A percentile compares a stretch with the other conserved stretches of the same genome.
Conservation (phyloP, 2,329 filamentous ascomycete species). For the Colletotrichum navitas region DNA sequence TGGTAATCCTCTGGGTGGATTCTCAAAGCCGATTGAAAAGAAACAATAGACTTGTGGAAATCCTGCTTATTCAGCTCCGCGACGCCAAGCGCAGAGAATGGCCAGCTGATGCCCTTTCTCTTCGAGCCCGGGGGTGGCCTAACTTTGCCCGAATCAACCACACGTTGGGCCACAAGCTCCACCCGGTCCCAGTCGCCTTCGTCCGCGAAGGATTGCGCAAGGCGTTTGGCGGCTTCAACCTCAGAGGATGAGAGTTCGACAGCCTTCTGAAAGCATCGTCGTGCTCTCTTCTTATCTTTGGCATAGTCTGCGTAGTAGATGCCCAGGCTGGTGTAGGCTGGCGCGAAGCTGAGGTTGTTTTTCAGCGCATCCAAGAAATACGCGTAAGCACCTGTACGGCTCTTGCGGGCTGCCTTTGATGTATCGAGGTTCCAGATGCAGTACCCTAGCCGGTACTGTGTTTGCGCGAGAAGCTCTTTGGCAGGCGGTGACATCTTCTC, state of each 20-base stretch:
- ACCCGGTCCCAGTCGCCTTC: conserved; percentile 97
- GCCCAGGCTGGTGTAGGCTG: conserved; percentile 91
- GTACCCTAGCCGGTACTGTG: conserved; percentile 86
- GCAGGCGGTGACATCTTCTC: conserved; percentile 69
- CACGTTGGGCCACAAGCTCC: conserved; percentile 89
- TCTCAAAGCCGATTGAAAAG: conserved; percentile 89
- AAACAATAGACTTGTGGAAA: conserved; percentile 88
- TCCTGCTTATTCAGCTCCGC: conserved; percentile 96
- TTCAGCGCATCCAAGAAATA: conserved; percentile 88
- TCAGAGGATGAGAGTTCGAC: conserved; percentile 92
- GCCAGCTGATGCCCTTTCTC: conserved; percentile 94
- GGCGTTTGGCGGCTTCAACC: conserved; percentile 85
- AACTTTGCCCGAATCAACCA: conserved; percentile 94
- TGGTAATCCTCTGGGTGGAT: conserved; percentile 91
- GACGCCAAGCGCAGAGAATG: conserved; percentile 91
- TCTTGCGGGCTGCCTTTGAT: conserved; percentile 80
- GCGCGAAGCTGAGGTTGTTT: conserved; percentile 87
- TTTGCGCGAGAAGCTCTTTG: conserved; percentile 84
- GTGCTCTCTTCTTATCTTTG: conserved; percentile 85
- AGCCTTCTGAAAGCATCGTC: conserved; percentile 96
- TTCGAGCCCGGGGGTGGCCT: conserved; percentile 92
- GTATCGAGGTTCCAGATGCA: conserved; percentile 89
- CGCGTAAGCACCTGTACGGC: conserved; percentile 84
- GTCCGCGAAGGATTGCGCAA: conserved; percentile 88
- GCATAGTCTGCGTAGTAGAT: conserved; percentile 93